These are phyloP conservation scores for Phytophthora cryptogea DNA, from an alignment of 352 stramenopile genomes.

Conservation along the genomic window DNA sequence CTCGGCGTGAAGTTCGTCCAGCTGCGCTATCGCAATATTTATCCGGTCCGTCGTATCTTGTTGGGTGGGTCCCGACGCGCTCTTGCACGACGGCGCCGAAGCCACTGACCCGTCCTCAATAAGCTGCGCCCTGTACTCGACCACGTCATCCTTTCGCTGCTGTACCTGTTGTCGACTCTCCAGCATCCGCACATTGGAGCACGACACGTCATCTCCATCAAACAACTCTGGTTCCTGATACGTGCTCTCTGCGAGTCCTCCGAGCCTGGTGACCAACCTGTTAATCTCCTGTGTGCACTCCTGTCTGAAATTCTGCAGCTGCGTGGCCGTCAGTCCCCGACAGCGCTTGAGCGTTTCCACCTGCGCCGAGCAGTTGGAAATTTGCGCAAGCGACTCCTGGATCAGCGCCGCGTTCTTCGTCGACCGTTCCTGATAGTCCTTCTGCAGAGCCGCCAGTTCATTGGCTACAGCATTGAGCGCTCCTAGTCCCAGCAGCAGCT, in stretches of 20 bases:
- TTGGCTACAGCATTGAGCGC: constrained; percentile 45
- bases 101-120: constrained; percentile 6
- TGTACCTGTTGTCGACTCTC: constrained; percentile 32
- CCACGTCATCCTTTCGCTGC: constrained; percentile 30
- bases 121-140: constrained; percentile 21
- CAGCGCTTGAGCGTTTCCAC: constrained; percentile 47
- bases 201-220: constrained; percentile 13
- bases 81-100: constrained; percentile 1
- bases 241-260: constrained; percentile 30
- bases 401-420: constrained; percentile 52
- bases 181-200: constrained; percentile 5
- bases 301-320: constrained; percentile 47
- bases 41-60: constrained; percentile 40
- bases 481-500: constrained; percentile 39
- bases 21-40: constrained; percentile 44
- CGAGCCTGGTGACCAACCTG: constrained; percentile 44
- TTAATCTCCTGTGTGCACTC: constrained; percentile 58
- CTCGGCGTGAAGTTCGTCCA: constrained; percentile 51
- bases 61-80: constrained; percentile 3
- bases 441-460: constrained; percentile 46
- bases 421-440: constrained; percentile 51
- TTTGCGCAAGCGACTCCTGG: constrained; percentile 53
- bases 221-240: constrained; percentile 18
- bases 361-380: constrained; percentile 56
- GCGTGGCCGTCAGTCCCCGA: constrained; percentile 34